phyloP scores from a whole-genome alignment of 1,139 yeast genomes.

The Groenewaldozyma auringiensis region DNA sequence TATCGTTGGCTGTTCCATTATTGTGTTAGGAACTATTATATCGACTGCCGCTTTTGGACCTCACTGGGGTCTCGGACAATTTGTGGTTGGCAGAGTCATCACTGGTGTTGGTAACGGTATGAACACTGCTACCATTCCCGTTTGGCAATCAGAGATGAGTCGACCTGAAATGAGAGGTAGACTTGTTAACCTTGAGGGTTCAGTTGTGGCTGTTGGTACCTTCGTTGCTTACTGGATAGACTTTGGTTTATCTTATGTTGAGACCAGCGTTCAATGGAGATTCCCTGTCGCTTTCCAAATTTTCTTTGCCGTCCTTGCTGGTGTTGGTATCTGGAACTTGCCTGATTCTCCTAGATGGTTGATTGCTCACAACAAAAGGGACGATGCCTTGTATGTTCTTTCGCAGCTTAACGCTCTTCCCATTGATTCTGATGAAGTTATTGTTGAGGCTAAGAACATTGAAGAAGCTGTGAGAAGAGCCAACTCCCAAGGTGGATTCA shows the following conservation, averaged over 20 bases:
- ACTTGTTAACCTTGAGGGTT: conserved; percentile 64
- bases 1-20: conserved; percentile 47
- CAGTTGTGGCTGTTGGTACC: conserved; percentile 66
- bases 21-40: conserved; percentile 51
- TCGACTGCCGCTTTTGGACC: conserved; percentile 59
- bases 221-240: conserved; percentile 68
- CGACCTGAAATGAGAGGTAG: conserved; percentile 66
- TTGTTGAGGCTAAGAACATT: conserved; percentile 18
- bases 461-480: conserved; percentile 20
- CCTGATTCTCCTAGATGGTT: conserved; percentile 50
- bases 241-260: conserved; percentile 43
- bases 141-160: conserved; percentile 78
- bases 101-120: conserved; percentile 76
- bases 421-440: conserved; percentile 18
- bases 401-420: conserved; percentile 32
- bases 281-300: conserved; percentile 36
- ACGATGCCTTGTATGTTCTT: conserved; percentile 35
- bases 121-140: conserved; percentile 75
- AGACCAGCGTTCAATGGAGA: conserved; percentile 43
- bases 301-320: conserved; percentile 23
- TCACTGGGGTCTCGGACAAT: conserved; percentile 58
- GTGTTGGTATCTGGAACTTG: conserved; percentile 22
- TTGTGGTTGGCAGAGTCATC: conserved; percentile 66
- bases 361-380: conserved; percentile 36
- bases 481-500: conserved; percentile 19